Evolutionary conservation across 805 yeast species (phyloP).

Genomic region (Saccharomycopsis oosterbeekiorum): DNA sequence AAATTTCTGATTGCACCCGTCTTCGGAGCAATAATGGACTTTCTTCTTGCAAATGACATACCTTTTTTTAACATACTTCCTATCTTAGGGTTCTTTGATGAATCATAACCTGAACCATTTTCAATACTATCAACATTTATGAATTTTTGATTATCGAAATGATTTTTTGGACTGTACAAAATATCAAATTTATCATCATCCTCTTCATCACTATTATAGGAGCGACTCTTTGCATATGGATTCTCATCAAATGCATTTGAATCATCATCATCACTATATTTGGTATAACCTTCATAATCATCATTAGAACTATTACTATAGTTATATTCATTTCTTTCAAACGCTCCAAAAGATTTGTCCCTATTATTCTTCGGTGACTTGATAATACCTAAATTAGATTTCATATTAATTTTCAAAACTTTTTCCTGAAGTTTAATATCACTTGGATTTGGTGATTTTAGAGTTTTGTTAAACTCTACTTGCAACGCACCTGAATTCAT

Average conservation of each 20-base stretch:
- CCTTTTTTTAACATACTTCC: constrained; percentile 7
- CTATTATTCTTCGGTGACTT: constrained; percentile 8
- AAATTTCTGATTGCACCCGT: constrained; percentile 1
- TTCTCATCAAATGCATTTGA: neutral
- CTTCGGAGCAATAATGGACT: neutral
- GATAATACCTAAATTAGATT: constrained; percentile 14
- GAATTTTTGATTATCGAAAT: constrained; percentile 3
- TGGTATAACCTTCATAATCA: neutral
- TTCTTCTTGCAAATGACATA: constrained; percentile 9
- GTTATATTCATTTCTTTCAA: neutral
- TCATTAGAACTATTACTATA: neutral
- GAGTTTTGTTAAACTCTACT: constrained; percentile 12
- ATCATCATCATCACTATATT: neutral
- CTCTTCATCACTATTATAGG: neutral
- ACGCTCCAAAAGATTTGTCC: neutral
- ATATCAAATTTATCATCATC: neutral
- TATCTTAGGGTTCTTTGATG: constrained; percentile 1
- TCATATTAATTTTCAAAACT: constrained; percentile 12
- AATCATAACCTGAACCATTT: neutral
- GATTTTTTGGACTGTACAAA: constrained; percentile 3
- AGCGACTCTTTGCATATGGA: neutral
- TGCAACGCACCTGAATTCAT: constrained; percentile 41
- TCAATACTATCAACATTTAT: neutral
- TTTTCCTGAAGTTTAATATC: constrained; percentile 5
- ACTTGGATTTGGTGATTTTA: constrained; percentile 1